Base-by-base conservation (phyloP, 1,139 yeast species). In the Debaryomycetaceae sp. region DNA sequence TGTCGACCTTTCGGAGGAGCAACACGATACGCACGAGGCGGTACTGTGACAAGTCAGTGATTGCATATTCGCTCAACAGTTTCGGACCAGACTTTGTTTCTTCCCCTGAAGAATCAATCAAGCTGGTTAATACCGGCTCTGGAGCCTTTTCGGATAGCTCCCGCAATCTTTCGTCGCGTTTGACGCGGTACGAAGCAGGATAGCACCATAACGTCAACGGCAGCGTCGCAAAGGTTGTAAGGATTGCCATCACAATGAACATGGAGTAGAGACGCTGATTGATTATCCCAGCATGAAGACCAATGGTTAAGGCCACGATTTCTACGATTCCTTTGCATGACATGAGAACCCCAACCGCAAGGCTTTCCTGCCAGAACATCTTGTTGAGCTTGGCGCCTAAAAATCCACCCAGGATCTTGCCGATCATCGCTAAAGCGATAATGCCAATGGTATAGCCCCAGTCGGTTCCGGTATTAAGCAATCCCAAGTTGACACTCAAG, bases 291-390 rank as follows among this genome's bases (percentile, higher is more conserved):
- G 90, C 79, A 37, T 71, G 73, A 34, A 79, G 62, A 31, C 93
- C 93, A 27, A 78, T 74, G 27, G 73, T 75, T 37, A 81, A 61
- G 15, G 80, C 92, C 28, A 81, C 87, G 44, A 81, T 74, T 51
- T 78, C 87, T 20, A 79, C 87, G 39, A 79, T 78, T 53, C 93
- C 93, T 50, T 81, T 81, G 62, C 93, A 81, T 8, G 87, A 78
- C 90, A 81, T 80, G 40, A 81, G 62, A n/a, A 78, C 69, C 31
- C 92, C 92, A 22, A 79, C 87, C 1, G 86, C 66, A 22, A 76
- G 50, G 2, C 85, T 71, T 47, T 80, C 90, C 43, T 85, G 67
- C 78, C 80, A 76, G 28, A 63, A 60, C 29, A 80, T 54, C 3
- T 79, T 80, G 45, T 68, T 68, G 23, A 72, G 39, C 39, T 64